Conservation (phyloP, 371 early-diverging fungal genomes). For the Blakeslea trispora region DNA sequence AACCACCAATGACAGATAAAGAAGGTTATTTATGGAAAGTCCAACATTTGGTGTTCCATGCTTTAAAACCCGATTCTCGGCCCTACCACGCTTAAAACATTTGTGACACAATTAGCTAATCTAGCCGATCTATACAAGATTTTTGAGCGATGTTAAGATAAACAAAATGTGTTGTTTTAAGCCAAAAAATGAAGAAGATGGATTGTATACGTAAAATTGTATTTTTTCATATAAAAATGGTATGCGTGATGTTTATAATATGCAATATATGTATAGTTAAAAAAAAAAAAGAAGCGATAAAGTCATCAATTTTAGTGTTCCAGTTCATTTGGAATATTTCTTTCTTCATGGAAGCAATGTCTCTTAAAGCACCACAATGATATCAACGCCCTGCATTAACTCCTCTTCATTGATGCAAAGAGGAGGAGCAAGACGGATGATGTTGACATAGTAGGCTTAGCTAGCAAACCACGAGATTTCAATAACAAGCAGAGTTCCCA, state of each 20-base stretch:
- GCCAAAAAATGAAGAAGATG: no score
- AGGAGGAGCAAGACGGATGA: constrained; percentile 96
- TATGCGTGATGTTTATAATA: no score
- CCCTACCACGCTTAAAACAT: constrained; percentile 50
- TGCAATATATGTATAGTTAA: no score
- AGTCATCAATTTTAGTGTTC: no score
- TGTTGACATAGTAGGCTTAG: constrained; percentile 98
- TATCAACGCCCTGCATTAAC: constrained; percentile 76
- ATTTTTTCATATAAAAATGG: no score
- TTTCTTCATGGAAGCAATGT: constrained; percentile 62
- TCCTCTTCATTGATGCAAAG: constrained; percentile 92
- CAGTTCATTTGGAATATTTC: constrained; percentile 45
- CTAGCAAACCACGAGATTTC: constrained; percentile 90
- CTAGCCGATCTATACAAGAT: constrained; percentile 90
- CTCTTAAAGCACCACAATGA: constrained; percentile 78
- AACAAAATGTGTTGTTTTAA: no score
- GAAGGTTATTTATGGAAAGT: constrained; percentile 59
- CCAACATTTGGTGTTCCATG: constrained; percentile 79
- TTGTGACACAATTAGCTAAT: constrained; percentile 74
- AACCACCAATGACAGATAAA: constrained; percentile 55
- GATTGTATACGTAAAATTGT: no score
- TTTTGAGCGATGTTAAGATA: constrained; percentile 90
- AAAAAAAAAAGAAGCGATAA: no score
- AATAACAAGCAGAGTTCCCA: constrained; percentile 96
- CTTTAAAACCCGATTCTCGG: constrained; percentile 65